Evolutionary conservation across 1,284 basidiomycete species (phyloP).

Genomic region (Tremellales sp.): DNA sequence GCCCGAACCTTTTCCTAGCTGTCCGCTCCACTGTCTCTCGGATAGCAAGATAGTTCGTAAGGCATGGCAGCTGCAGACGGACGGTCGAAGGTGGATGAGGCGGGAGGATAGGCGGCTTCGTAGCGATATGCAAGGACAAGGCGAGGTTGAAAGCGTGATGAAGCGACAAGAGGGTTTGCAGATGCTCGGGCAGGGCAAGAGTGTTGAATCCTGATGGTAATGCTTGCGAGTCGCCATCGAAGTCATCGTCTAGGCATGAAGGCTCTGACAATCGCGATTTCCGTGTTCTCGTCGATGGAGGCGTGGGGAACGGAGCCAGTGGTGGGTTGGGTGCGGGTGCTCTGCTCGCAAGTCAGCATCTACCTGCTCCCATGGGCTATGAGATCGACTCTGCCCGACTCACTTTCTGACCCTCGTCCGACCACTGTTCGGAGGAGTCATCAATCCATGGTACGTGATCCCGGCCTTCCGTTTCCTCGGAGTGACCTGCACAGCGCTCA

Average conservation of each 20-base stretch:
- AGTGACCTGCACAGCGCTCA: conserved; percentile 14
- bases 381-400: too few relatives aligned
- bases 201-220: neutral
- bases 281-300: conserved; percentile 27
- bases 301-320: conserved; percentile 38
- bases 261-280: neutral
- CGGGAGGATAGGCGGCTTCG: conserved; percentile 46
- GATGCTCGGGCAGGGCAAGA: conserved; percentile 40
- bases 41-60: conserved; percentile 43
- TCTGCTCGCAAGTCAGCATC: conserved; percentile 5
- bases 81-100: conserved; percentile 33
- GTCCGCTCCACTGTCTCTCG: conserved; percentile 45
- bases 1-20: conserved; percentile 38
- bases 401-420: conserved; percentile 15
- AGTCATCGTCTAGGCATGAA: neutral
- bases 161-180: conserved; percentile 40
- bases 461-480: conserved; percentile 31
- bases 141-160: conserved; percentile 47
- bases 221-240: neutral
- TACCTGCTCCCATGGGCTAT: neutral
- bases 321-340: conserved; percentile 33
- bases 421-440: conserved; percentile 6
- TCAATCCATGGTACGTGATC: conserved; percentile 3
- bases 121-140: conserved; percentile 45
- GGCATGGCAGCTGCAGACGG: conserved; percentile 34